Conservation (phyloP, 1,284 basidiomycete species). For the Anthracocystis panici-leucophaei region DNA sequence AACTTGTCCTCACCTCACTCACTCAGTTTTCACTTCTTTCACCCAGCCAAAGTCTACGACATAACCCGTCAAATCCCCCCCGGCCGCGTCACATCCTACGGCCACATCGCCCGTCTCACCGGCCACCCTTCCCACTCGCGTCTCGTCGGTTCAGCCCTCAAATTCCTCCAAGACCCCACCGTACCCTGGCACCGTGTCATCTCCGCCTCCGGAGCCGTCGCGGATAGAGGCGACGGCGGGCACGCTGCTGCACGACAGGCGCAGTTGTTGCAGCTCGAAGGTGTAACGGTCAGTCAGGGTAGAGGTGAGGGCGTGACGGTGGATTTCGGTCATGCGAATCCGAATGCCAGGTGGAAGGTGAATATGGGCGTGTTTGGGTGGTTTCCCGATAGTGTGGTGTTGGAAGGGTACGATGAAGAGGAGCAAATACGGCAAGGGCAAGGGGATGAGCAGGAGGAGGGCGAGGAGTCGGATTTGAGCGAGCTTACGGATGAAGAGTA, state of each 20-base stretch:
- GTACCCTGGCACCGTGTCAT: constrained; percentile 67
- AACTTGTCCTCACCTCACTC: no score
- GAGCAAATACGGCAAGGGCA: background rate
- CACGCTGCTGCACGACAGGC: constrained; percentile 60
- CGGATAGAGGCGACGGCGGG: constrained; percentile 67
- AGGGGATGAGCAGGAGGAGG: background rate
- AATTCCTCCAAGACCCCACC: constrained; percentile 53
- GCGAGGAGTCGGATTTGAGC: constrained; percentile 29
- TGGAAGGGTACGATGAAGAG: constrained; percentile 39
- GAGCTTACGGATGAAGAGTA: constrained; percentile 21
- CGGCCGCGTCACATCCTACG: constrained; percentile 66
- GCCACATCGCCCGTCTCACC: constrained; percentile 62
- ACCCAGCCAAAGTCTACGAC: constrained; percentile 62
- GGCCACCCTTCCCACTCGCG: constrained; percentile 62
- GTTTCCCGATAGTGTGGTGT: constrained; percentile 46
- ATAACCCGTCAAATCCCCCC: constrained; percentile 56
- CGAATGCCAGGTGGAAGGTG: constrained; percentile 47
- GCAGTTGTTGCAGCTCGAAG: constrained; percentile 48
- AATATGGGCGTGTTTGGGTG: constrained; percentile 45
- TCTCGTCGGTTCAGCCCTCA: constrained; percentile 64
- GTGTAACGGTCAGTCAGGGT: constrained; percentile 53
- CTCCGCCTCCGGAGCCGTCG: constrained; percentile 59
- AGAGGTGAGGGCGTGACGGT: constrained; percentile 41
- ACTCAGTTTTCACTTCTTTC: background rate
- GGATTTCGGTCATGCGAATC: constrained; percentile 43